Conservation (phyloP, 805 yeast genomes). For the Sugiyamaella smithiae region DNA sequence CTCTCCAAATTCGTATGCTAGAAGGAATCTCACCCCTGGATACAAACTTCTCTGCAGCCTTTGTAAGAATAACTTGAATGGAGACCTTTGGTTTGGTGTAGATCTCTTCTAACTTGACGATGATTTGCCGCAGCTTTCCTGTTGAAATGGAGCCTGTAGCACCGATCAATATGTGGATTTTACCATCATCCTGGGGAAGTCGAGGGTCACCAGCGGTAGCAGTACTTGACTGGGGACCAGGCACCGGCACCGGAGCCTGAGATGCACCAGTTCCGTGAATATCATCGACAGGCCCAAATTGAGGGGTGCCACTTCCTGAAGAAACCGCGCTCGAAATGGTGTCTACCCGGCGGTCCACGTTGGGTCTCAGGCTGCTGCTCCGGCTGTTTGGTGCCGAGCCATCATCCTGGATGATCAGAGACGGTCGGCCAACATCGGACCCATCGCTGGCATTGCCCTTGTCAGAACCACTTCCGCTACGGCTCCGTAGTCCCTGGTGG, state of each 20-base stretch:
- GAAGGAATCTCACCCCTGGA: slow-evolving; percentile 55
- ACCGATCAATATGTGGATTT: slow-evolving; percentile 79
- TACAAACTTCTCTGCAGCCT: slow-evolving; percentile 78
- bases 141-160: slow-evolving; percentile 89
- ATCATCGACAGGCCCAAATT: not conserved
- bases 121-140: slow-evolving; percentile 71
- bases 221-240: not conserved
- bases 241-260: slow-evolving; percentile 1
- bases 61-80: slow-evolving; percentile 82
- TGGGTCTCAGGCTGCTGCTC: slow-evolving; percentile 3
- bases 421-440: slow-evolving; percentile 1
- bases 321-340: slow-evolving; percentile 21
- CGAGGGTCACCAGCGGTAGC: slow-evolving; percentile 57
- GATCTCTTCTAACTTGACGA: slow-evolving; percentile 75
- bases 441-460: slow-evolving; percentile 8
- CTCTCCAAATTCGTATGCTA: slow-evolving; percentile 86
- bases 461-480: slow-evolving; percentile 36
- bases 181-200: slow-evolving; percentile 78
- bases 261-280: not conserved
- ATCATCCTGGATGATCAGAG: slow-evolving; percentile 19
- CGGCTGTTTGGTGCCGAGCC: not conserved
- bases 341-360: not conserved
- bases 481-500: slow-evolving; percentile 40
- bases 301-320: slow-evolving; percentile 12
- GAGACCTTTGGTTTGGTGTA: slow-evolving; percentile 72